phyloP scores from a whole-genome alignment of 129 eudicot species.

The Flaveria bidentis region DNA sequence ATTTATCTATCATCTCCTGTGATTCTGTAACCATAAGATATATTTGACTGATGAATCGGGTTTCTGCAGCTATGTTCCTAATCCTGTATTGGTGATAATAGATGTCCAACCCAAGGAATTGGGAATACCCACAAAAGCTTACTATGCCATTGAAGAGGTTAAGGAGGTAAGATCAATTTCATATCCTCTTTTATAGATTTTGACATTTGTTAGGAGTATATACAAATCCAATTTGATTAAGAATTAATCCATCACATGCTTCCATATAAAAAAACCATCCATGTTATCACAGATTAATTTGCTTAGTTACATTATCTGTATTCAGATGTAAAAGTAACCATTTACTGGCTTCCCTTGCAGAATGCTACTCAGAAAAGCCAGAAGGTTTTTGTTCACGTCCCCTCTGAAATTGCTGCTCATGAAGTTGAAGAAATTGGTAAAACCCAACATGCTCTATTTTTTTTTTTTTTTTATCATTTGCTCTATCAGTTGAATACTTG shows the following conservation, averaged over 20 bases:
- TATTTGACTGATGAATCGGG: constrained; percentile 23
- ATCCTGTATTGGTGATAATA: constrained; percentile 91
- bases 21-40: background rate
- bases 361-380: constrained; percentile 85
- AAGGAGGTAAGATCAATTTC: constrained; percentile 64
- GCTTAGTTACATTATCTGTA: background rate
- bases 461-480: background rate
- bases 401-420: constrained; percentile 98
- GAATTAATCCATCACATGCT: constrained; percentile 11
- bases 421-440: constrained; percentile 99
- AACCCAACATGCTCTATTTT: background rate
- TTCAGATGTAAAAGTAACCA: constrained; percentile 17
- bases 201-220: constrained; percentile 10
- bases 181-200: background rate
- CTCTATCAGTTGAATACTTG: background rate
- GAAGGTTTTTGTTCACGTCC: constrained; percentile 60
- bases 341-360: constrained; percentile 39
- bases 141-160: constrained; percentile 98
- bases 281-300: constrained; percentile 7
- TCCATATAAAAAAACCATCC: constrained; percentile 11
- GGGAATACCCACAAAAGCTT: constrained; percentile 99
- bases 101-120: constrained; percentile 97
- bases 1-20: background rate
- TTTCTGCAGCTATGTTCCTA: constrained; percentile 82
- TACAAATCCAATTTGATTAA: constrained; percentile 6